Evolutionary conservation across 441 rosid genomes (phyloP), one percentile per base, ranked within the genome.

Genomic region (California macrophylla): DNA sequence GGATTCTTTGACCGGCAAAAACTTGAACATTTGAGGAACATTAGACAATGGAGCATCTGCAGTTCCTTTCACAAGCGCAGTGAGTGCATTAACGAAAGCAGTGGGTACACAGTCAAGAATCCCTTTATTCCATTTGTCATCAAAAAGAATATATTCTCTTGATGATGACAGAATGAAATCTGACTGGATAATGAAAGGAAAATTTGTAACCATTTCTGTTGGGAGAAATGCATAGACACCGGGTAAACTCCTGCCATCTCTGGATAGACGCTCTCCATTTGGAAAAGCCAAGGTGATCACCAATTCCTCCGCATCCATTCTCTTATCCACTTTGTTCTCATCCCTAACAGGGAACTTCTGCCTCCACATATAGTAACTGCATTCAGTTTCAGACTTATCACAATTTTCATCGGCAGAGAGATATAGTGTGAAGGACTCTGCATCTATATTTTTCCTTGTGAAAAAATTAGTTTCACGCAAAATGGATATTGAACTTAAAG

Each of bases 201-300:
- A 87, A 66, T 84, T 83, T 0, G 95, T 87, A 34, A 89, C 84
- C 97, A 91, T 91, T 72, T 85, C 95, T 0, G 91, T 89, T 0
- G 95, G 97, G 67, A 91, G 91, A 76, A 85, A 91, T 0, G 95
- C 95, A 66, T 87, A 91, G 67, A 87, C 75, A 6, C 93, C 95
- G 20, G 91, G 93, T 34, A 76, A 82, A 62, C 26, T 75, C 56
- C 42, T 62, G 28, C 90, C 90, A 45, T 45, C 52, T 52, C 75
- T 71, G 10, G 78, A 74, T 18, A 86, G 85, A 66, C 91, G 88
- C 66, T 86, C 79, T 16, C 81, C 82, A 15, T n/a, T 68, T 4
- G 97, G 95, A 75, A 91, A 89, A 20, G 95, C 97, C 84, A 87
- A 78, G 0, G 89, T 91, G 69, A 91, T 81, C 50, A 76, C 83